Base-by-base conservation (phyloP, 805 yeast species). In the Kodamaea nitidulidarum region DNA sequence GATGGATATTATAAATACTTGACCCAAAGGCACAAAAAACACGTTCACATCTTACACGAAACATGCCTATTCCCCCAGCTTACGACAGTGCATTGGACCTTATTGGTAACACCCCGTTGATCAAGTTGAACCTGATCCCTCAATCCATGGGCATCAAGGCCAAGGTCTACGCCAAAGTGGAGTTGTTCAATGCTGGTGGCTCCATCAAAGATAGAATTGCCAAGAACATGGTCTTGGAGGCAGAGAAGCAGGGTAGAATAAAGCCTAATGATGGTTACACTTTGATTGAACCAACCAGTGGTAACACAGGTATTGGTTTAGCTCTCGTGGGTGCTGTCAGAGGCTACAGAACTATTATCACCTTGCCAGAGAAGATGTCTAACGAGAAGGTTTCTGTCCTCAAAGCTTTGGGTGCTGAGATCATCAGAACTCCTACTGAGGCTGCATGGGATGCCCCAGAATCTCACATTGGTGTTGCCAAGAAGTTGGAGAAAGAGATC, bases 381-480 rank as follows among this genome's bases (percentile, higher is more conserved):
- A 86, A 86, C 61, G 95, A 86, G 58, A 86, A 86, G 59, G 95
- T 86, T 21, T 78, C 90, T 35, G 95, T 87, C 4, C 74, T 86
- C 60, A 85, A 85, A 63, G 95, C 95, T 4, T 71, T 86, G 43
- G 95, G 95, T 43, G 95, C 95, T 22, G 95, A 86, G 61, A 86
- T 86, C 57, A 81, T 86, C 49, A 78, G 95, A 70, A 86, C 95
- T 9, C 95, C 95, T 38, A 86, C 90, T 20, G 95, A 83, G 56
- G 95, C 95, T 32, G 95, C 95, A 2, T 86, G 88, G 87, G 95
- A 86, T 54, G 76, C 95, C 35, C 95, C 95, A 32, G 95, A 87
- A 61, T 81, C 90, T 22, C 95, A 86, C 55, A 85, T 86, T 56
- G 95, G 95, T 48, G 95, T 86, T 28, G 95, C 95, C 39, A 75